phyloP scores from a whole-genome alignment of 2,329 filamentous ascomycete species.

The Fusarium papillatum region DNA sequence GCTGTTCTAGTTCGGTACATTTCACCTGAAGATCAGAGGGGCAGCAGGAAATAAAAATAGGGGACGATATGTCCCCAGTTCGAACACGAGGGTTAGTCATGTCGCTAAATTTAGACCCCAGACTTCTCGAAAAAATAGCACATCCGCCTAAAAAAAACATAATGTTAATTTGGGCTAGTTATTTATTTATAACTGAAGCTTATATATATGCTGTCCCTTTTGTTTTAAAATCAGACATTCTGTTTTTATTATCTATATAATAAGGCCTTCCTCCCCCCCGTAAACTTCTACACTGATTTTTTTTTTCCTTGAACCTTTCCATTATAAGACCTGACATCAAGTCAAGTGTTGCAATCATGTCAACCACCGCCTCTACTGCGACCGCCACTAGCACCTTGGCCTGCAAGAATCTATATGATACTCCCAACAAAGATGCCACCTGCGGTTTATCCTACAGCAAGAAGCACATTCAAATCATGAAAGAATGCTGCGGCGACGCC shows the following conservation, averaged over 20 bases:
- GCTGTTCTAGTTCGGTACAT: too few relatives aligned
- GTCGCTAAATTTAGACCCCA: not conserved
- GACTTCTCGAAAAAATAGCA: not conserved
- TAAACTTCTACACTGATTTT: not conserved
- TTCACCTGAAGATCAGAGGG: too few relatives aligned
- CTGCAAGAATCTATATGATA: conserved; percentile 50
- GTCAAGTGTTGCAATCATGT: conserved; percentile 5
- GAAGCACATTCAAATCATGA: conserved; percentile 58
- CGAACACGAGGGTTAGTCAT: not conserved
- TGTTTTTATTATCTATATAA: not conserved
- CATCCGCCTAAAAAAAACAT: not conserved
- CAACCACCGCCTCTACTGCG: not conserved
- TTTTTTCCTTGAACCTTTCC: not conserved
- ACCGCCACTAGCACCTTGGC: not conserved
- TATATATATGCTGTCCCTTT: not conserved
- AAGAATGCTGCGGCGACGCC: conserved; percentile 59
- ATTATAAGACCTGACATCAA: not conserved
- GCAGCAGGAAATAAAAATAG: too few relatives aligned
- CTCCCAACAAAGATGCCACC: conserved; percentile 56
- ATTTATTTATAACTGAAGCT: not conserved
- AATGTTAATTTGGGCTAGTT: not conserved
- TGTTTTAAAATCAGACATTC: not conserved
- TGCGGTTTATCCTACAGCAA: conserved; percentile 56
- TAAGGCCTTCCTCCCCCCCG: not conserved
- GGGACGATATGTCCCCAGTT: not conserved